A percentile compares a stretch with the other conserved stretches of the same genome.
phyloP scores from a whole-genome alignment of 2,329 filamentous ascomycete genomes.

The Alternaria triticina region DNA sequence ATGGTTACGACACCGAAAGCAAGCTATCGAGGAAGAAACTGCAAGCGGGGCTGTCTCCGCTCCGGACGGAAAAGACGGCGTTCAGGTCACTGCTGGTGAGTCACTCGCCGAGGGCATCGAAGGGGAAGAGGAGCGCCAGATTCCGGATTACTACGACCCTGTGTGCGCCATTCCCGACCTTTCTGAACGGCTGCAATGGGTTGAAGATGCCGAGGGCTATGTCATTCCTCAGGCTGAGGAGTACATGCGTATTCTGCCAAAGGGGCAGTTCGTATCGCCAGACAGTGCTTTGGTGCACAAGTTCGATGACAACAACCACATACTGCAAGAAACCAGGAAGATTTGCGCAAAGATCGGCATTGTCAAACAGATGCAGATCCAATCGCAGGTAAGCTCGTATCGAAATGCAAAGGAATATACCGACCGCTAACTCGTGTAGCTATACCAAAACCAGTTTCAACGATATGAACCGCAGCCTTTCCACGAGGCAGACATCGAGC shows the following conservation, averaged over 20 bases:
- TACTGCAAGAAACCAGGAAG: constrained; percentile 96
- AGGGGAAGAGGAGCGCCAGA: constrained; percentile 73
- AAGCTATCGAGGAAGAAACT: constrained; percentile 56
- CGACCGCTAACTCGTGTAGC: constrained; percentile 57
- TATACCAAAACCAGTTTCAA: constrained; percentile 97
- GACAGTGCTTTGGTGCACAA: constrained; percentile 76
- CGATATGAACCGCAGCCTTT: constrained; percentile 94
- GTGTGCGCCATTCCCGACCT: constrained; percentile 87
- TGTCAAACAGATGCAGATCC: constrained; percentile 99
- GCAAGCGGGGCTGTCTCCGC: constrained; percentile 58
- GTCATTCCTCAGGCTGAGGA: constrained; percentile 89
- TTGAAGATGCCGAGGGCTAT: constrained; percentile 86
- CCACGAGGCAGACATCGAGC: constrained; percentile 80
- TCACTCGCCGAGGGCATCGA: constrained; percentile 96
- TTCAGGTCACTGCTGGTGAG: constrained; percentile 64
- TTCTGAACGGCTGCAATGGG: constrained; percentile 78
- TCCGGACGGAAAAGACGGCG: constrained; percentile 54
- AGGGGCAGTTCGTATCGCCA: constrained; percentile 76
- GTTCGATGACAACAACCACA: constrained; percentile 88
- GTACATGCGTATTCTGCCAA: constrained; percentile 77
- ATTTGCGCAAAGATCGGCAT: constrained; percentile 95
- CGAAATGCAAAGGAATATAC: neutral
- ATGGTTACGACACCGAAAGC: constrained; percentile 80
- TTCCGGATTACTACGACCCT: constrained; percentile 95
- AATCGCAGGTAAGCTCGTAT: constrained; percentile 75